Conservation (phyloP, 257 asterid genomes). For the Solanum etuberosum region DNA sequence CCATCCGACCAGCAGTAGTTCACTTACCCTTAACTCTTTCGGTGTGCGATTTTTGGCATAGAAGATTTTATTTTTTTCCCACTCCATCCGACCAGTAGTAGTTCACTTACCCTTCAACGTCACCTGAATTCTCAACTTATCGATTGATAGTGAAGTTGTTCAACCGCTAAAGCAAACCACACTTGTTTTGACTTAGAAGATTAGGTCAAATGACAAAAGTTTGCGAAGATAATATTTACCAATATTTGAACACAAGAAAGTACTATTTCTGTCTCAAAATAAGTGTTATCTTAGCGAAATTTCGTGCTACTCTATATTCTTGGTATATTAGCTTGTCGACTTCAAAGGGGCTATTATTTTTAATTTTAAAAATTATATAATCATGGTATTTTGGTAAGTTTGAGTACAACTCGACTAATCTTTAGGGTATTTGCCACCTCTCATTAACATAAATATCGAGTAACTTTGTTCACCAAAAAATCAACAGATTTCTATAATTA, state of each 20-base stretch:
- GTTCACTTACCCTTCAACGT: background rate
- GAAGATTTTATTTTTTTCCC: background rate
- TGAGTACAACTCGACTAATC: background rate
- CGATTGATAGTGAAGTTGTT: background rate
- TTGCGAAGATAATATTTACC: background rate
- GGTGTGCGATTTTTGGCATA: too few species aligned
- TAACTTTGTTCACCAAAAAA: background rate
- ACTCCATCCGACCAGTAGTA: background rate
- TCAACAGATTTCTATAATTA: background rate
- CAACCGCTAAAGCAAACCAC: background rate
- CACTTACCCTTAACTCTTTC: too few species aligned
- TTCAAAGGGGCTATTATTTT: background rate
- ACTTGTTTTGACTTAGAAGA: background rate
- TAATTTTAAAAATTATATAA: too few species aligned
- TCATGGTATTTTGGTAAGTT: background rate
- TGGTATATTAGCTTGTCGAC: background rate
- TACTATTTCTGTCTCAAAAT: too few species aligned
- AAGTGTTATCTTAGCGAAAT: background rate
- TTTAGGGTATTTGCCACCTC: background rate
- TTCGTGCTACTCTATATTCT: background rate
- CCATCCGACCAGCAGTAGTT: too few species aligned
- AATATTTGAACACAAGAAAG: background rate
- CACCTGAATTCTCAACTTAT: too few species aligned
- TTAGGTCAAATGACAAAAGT: too few species aligned
- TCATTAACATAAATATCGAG: background rate